Percentiles rank a stretch among this genome's conserved stretches.
phyloP scores from a whole-genome alignment of 345 rosid genomes.

The Syzygium oleosum region DNA sequence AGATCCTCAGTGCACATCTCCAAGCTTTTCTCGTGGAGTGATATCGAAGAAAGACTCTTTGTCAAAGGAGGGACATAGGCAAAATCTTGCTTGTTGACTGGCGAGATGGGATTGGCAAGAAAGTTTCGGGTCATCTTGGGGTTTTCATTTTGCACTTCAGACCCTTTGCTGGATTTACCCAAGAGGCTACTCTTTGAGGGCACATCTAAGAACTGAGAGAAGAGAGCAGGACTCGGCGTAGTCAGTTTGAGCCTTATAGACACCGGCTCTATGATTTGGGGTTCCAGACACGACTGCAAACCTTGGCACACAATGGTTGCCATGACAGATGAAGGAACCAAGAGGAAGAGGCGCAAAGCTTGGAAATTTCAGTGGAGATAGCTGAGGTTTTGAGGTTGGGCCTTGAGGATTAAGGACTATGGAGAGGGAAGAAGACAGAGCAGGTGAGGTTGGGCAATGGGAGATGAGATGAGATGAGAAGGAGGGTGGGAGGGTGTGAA shows the following conservation, averaged over 20 bases:
- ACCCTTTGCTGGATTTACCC: background rate
- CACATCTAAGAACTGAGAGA: slow-evolving; percentile 5
- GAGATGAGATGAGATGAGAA: slow-evolving; percentile 13
- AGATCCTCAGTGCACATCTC: slow-evolving; percentile 78
- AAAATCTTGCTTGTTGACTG: background rate
- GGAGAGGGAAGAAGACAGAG: background rate
- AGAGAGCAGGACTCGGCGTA: slow-evolving; percentile 25
- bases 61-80: slow-evolving; percentile 27
- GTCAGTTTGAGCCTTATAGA: slow-evolving; percentile 49
- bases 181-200: slow-evolving; percentile 3
- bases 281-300: slow-evolving; percentile 45
- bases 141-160: slow-evolving; percentile 5
- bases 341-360: background rate
- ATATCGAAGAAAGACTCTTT: slow-evolving; percentile 24
- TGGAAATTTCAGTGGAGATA: background rate
- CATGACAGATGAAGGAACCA: no score
- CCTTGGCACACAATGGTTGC: slow-evolving; percentile 66
- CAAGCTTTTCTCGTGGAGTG: slow-evolving; percentile 63
- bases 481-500: slow-evolving; percentile 24
- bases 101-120: background rate
- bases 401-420: background rate
- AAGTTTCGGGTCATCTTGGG: slow-evolving; percentile 18
- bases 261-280: slow-evolving; percentile 46
- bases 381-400: background rate
- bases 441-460: background rate